phyloP scores from a whole-genome alignment of 495 filamentous ascomycete genomes.

The Polyplosphaeria fusca region DNA sequence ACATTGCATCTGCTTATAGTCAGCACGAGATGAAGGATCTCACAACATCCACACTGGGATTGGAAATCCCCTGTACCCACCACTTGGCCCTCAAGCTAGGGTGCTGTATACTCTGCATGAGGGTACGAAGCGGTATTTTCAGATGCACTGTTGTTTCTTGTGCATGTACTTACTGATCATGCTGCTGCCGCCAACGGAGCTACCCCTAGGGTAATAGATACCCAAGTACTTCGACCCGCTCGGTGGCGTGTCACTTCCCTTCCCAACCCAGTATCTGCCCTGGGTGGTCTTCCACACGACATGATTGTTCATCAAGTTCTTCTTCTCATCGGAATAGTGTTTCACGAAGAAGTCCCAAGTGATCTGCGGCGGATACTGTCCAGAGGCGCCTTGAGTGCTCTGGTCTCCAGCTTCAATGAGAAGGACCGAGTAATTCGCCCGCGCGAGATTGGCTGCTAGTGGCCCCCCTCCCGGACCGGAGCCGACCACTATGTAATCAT shows the following conservation, averaged over 20 bases:
- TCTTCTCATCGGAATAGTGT: constrained; percentile 29
- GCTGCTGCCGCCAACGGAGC: constrained; percentile 50
- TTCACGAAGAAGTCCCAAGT: constrained; percentile 37
- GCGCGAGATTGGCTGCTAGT: constrained; percentile 28
- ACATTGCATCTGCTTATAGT: not conserved
- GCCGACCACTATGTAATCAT: constrained; percentile 38
- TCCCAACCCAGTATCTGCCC: constrained; percentile 32
- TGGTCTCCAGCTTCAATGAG: constrained; percentile 35
- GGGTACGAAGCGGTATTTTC: too few relatives aligned
- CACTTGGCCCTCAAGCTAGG: not conserved
- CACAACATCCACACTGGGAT: too few relatives aligned
- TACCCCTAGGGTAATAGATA: constrained; percentile 50
- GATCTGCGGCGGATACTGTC: constrained; percentile 17
- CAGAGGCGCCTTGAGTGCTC: constrained; percentile 19
- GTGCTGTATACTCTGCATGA: not conserved
- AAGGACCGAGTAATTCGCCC: constrained; percentile 31
- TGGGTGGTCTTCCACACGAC: constrained; percentile 35
- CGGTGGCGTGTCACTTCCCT: constrained; percentile 40
- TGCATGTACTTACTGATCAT: constrained; percentile 48
- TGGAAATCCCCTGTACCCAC: too few relatives aligned
- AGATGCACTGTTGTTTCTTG: too few relatives aligned
- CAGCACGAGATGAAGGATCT: too few relatives aligned
- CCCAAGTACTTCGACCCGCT: constrained; percentile 46
- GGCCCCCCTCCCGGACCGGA: constrained; percentile 33
- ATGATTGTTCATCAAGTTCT: constrained; percentile 39